Evolutionary conservation across 768 basidiomycete species (phyloP), one percentile per base, ranked within the genome.

Genomic region (Amanita polypyramis): DNA sequence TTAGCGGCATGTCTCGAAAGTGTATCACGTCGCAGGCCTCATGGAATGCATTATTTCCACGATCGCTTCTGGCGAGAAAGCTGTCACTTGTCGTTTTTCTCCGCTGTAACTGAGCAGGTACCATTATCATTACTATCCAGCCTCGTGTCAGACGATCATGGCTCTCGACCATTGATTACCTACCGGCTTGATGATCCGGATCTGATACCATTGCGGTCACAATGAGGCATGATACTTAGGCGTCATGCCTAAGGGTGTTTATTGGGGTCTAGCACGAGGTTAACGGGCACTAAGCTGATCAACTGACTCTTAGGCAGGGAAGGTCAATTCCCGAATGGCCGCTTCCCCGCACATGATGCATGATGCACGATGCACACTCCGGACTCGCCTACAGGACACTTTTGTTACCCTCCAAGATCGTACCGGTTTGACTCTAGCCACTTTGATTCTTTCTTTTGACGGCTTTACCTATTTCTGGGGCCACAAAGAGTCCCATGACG

Each of bases 171-270:
- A 27, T 40, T 40, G 20, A 40, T 40, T n/a, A 4, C 10, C 19
- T 6, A n/a, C 23, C 39, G 27, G 42, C 12, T 43, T 14, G 3
- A 33, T 33, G 32, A 43, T 33, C 42, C 42, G 27, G 45, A 21
- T 17, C 33, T 23, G 33, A 45, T 35, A n/a, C 44, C 45, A 35
- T 45, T 45, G 25, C 35, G 30, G 39, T 47, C 46, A 47, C 14
- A 38, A 39, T 25, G 46, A 47, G 46, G 46, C 46, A 29, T 14
- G 27, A 25, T 36, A 32, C n/a, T n/a, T n/a, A n/a, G n/a, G n/a
- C n/a, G n/a, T n/a, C n/a, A n/a, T n/a, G n/a, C 44, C 30, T 34
- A 17, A 35, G 32, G 29, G 43, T 20, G 25, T 30, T 19, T 6
- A 27, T 20, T 14, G 44, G 44, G 33, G 6, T 20, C 21, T n/a